Conservation (phyloP, 495 filamentous ascomycete species). For the Trichocladium antarcticum region DNA sequence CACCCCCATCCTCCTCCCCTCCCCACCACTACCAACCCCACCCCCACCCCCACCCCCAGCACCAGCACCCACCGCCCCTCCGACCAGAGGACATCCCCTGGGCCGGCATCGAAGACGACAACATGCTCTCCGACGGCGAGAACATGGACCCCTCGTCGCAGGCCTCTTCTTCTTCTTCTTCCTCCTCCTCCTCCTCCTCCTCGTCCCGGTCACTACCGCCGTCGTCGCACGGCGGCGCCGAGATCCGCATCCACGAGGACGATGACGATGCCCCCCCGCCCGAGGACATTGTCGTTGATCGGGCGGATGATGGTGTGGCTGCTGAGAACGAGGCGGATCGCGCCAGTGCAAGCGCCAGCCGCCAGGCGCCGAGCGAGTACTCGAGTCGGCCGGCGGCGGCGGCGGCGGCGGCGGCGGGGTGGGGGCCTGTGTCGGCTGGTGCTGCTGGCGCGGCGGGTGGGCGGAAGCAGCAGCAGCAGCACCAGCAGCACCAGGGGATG, state of each 20-base stretch:
- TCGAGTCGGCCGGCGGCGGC: slow-evolving; percentile 19
- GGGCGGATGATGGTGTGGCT: too few species aligned
- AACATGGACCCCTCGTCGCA: slow-evolving; percentile 30
- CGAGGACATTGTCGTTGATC: too few species aligned
- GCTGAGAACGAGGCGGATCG: neutral
- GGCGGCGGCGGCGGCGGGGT: too few species aligned
- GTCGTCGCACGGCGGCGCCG: too few species aligned
- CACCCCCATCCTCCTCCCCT: too few species aligned
- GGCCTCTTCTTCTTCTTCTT: too few species aligned
- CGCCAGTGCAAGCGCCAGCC: slow-evolving; percentile 1
- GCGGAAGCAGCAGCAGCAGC: slow-evolving; percentile 1
- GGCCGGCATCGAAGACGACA: slow-evolving; percentile 34
- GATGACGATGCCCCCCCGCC: neutral
- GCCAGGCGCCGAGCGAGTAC: slow-evolving; percentile 27
- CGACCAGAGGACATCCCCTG: slow-evolving; percentile 35
- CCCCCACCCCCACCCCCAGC: too few species aligned
- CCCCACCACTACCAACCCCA: too few species aligned
- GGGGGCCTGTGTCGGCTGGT: neutral
- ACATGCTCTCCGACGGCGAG: slow-evolving; percentile 28
- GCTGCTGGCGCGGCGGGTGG: neutral
- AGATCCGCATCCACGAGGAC: slow-evolving; percentile 16
- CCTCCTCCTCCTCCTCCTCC: too few species aligned
- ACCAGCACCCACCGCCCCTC: too few species aligned
- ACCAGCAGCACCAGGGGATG: neutral
- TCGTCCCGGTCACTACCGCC: slow-evolving; percentile 6